Evolutionary conservation across 345 rosid genomes (phyloP), one percentile per base, ranked within the genome.

Genomic region (Gossypium ekmanianum): DNA sequence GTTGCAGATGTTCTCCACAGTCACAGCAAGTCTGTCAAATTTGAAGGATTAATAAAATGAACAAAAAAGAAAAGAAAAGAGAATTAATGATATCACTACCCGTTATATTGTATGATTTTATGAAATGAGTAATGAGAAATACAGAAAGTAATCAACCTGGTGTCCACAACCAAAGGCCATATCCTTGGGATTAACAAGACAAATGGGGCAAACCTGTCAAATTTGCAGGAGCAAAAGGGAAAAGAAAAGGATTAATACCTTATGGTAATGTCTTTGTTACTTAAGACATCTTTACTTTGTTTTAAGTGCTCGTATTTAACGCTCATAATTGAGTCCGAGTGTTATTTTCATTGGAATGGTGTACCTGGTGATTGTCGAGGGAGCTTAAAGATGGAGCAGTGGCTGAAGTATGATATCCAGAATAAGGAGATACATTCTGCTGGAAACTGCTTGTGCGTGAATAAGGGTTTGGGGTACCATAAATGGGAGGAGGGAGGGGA

Each of bases 101-200:
- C 41, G 7, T 34, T 34, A 34, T 34, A 34, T 34, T 34, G 41
- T 34, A 34, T 4, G 7, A 34, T 34, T 34, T 34, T 34, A 34
- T 34, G 41, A 34, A 68, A 59, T 59, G 45, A 73, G 43, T 20
- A 11, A 41, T 12, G 67, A 47, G 22, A 44, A 52, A 52, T 50
- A 44, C 13, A 64, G 74, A n/a, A 57, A 66, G 50, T 58, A 41
- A 52, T 52, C 63, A 77, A 87, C 95, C 92, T 87, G 97, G 79
- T 93, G 98, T 16, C 98, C 95, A 54, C 98, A 91, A 57, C 90
- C 91, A 61, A 93, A 91, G 75, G 97, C 92, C 97, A 90, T 85
- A 83, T 88, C 81, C 75, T 88, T 90, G 55, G 77, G 75, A 81
- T 82, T 88, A 47, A 81, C 71, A 67, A 91, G 81, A 79, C 97